Conservation (phyloP, 2,329 filamentous ascomycete genomes). For the Xylariaceae sp. region DNA sequence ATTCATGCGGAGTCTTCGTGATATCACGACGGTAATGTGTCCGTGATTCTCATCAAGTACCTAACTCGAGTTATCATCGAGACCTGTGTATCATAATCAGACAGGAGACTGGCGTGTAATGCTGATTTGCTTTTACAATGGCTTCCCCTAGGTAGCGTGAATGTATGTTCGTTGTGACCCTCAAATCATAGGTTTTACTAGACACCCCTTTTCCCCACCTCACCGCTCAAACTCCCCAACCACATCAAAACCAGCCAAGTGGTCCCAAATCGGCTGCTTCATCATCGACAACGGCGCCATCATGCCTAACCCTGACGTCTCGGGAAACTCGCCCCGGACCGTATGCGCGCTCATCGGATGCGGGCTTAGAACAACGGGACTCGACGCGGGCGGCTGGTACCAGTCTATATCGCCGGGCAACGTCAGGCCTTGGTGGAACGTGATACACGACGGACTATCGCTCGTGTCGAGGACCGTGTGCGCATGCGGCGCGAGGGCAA, state of each 20-base stretch:
- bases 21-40: too few relatives aligned
- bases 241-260: constrained; percentile 8
- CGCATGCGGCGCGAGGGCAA: neutral
- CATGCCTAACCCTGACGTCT: neutral
- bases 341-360: constrained; percentile 7
- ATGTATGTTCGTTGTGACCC: too few relatives aligned
- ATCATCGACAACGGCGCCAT: constrained; percentile 9
- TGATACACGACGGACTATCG: constrained; percentile 11
- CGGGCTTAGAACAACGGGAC: constrained; percentile 1
- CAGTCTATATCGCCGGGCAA: constrained; percentile 18
- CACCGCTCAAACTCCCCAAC: neutral
- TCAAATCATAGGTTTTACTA: neutral
- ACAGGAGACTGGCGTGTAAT: too few relatives aligned
- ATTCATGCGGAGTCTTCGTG: too few relatives aligned
- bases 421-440: constrained; percentile 11
- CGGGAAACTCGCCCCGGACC: neutral
- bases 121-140: too few relatives aligned
- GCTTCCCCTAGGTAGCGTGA: too few relatives aligned
- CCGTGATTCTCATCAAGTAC: too few relatives aligned
- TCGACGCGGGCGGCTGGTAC: constrained; percentile 8
- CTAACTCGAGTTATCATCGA: too few relatives aligned
- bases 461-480: constrained; percentile 3
- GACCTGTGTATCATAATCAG: too few relatives aligned
- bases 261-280: constrained; percentile 13
- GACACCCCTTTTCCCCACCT: neutral